Percentiles rank a stretch among this genome's conserved stretches.
Evolutionary conservation across 2,329 filamentous ascomycete species (phyloP).

Genomic region (Parastagonospora avenae): DNA sequence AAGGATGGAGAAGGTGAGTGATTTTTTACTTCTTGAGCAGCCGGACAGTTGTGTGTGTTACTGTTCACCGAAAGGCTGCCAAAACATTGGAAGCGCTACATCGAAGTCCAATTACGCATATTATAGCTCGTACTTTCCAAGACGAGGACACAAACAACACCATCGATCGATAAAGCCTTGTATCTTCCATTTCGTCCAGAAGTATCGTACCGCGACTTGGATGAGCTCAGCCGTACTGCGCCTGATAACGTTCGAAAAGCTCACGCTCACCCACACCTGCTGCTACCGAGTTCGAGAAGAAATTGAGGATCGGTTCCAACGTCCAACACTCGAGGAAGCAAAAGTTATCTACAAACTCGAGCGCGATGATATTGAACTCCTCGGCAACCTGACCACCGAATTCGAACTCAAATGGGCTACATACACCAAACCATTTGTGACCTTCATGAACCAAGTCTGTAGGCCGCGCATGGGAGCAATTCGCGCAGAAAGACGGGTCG

Average conservation of each 20-base stretch:
- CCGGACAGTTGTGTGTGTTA: background rate
- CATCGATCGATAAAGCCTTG: background rate
- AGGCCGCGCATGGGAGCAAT: conserved; percentile 1
- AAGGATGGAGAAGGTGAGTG: too few species aligned
- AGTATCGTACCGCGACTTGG: background rate
- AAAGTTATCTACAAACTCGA: background rate
- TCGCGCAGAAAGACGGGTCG: background rate
- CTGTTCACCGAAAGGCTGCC: background rate
- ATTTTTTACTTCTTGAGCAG: background rate
- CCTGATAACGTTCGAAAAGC: background rate
- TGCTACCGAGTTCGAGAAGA: conserved; percentile 1
- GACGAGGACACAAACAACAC: background rate
- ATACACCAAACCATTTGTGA: background rate
- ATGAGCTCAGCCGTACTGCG: conserved; percentile 1
- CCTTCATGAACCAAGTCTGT: conserved; percentile 2
- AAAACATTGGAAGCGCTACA: background rate
- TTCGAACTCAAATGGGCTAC: background rate
- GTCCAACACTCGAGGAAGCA: background rate
- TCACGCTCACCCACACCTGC: conserved; percentile 2
- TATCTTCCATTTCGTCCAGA: background rate
- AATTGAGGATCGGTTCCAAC: background rate
- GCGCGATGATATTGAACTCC: background rate
- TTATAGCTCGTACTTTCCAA: background rate
- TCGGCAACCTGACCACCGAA: background rate
- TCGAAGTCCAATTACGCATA: too few species aligned